These are phyloP conservation scores for Besnoitia besnoiti DNA, from an alignment of 169 alveolate genomes.

Conservation along the genomic window DNA sequence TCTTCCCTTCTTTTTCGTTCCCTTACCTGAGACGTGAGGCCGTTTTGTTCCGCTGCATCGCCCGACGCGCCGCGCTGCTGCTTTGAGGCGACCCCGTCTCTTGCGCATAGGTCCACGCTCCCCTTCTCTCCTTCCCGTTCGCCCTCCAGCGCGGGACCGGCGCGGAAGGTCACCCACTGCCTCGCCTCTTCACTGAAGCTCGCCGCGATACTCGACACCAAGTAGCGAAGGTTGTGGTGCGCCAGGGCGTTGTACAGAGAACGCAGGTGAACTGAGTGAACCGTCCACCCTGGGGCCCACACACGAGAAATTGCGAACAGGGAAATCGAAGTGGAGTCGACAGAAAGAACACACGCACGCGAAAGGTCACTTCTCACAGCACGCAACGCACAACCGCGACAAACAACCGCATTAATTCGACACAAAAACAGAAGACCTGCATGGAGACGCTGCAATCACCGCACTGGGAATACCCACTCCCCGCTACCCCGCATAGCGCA, in stretches of 20 bases:
- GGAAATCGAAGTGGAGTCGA: neutral
- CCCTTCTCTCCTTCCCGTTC: neutral
- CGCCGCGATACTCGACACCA: constrained; percentile 56
- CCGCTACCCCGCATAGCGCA: no score
- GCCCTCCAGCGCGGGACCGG: neutral
- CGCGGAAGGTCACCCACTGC: constrained; percentile 32
- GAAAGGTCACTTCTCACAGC: no score
- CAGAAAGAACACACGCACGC: neutral
- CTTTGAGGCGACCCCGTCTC: neutral
- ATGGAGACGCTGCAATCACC: no score
- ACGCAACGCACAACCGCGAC: no score
- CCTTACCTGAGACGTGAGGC: neutral
- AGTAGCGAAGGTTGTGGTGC: constrained; percentile 45
- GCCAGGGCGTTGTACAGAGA: constrained; percentile 53
- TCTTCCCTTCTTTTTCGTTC: neutral
- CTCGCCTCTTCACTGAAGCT: constrained; percentile 55
- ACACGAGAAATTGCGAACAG: neutral
- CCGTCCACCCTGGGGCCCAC: constrained; percentile 72
- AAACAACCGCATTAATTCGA: no score
- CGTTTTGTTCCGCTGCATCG: neutral
- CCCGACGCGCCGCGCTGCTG: neutral
- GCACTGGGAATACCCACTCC: no score
- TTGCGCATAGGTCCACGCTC: neutral
- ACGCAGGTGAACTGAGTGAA: constrained; percentile 67
- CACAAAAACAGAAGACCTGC: no score